These are phyloP conservation scores for Tubosaeta brunneosetosa DNA, from an alignment of 768 basidiomycete species.

Conservation along the genomic window DNA sequence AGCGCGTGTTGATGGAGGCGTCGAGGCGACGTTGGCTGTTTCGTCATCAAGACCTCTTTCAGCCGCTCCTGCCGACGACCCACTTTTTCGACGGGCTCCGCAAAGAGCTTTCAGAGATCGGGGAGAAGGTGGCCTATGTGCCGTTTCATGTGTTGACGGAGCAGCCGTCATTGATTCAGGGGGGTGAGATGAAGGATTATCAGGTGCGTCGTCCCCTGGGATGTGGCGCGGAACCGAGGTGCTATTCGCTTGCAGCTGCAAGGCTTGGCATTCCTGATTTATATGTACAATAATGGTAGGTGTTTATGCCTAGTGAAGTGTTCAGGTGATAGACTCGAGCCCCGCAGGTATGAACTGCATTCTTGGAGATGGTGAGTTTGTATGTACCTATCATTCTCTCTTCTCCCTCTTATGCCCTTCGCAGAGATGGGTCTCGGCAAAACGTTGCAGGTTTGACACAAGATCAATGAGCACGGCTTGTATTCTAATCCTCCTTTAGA, in stretches of 20 bases:
- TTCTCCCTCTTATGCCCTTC: not conserved
- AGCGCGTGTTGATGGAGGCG: slow-evolving; percentile 36
- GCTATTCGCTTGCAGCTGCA: slow-evolving; percentile 36
- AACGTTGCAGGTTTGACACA: slow-evolving; percentile 47
- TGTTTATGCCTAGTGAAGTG: not conserved
- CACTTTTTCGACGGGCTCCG: slow-evolving; percentile 37
- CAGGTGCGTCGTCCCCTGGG: slow-evolving; percentile 39
- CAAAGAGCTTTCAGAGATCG: slow-evolving; percentile 28
- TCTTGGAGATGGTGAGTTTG: slow-evolving; percentile 57
- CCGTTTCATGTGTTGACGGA: slow-evolving; percentile 38
- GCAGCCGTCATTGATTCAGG: slow-evolving; percentile 48
- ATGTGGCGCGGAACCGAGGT: not conserved
- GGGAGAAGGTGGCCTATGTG: slow-evolving; percentile 24
- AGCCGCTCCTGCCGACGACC: slow-evolving; percentile 42
- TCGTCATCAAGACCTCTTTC: slow-evolving; percentile 41
- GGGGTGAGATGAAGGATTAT: slow-evolving; percentile 67
- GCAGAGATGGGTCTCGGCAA: slow-evolving; percentile 62
- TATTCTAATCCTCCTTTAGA: slow-evolving; percentile 28
- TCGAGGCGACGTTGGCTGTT: slow-evolving; percentile 45
- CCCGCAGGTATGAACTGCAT: slow-evolving; percentile 60
- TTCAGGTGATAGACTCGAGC: not conserved
- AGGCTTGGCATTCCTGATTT: slow-evolving; percentile 61
- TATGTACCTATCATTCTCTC: not conserved
- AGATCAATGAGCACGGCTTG: not conserved
- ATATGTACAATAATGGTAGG: slow-evolving; percentile 64